Evolutionary conservation across 2,329 filamentous ascomycete species (phyloP), one percentile per base, ranked within the genome.

Genomic region (Lachnellula hyalina): DNA sequence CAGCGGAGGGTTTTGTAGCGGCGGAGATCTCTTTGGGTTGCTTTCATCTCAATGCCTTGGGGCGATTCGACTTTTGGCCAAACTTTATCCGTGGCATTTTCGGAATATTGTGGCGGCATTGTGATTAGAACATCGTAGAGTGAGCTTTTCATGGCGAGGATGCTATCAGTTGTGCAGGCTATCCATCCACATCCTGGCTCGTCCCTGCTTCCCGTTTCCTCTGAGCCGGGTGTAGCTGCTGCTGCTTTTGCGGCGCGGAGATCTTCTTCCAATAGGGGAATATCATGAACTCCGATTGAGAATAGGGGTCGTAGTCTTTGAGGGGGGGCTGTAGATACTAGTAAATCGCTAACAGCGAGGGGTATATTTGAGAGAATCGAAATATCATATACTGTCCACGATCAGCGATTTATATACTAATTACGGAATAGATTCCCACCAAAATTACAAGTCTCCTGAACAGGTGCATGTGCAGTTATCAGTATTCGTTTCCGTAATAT

Each of bases 111-210:
- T 1, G 84, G 79, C 0, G 91, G 90, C 67, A 97, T 81, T 52
- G 89, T 90, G 57, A 97, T 86, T 40, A 96, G 80, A 64, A 96
- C 79, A 68, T 99, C 94, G 77, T 91, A 97, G 2, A 99, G 81
- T 2, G 87, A 82, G 49, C 85, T 82, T 74, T 97, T 97, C 71
- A 90, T 87, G 47, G 84, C 85, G 14, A 99, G 79, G 55, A 99
- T 94, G 67, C 89, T 93, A 73, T 99, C 94, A 1, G 93, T 97
- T 3, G 93, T 96, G 71, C 92, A 96, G 12, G 93, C 94, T 56
- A 96, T 86, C 91, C 92, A 99, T 40, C 91, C 89, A 14, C 79
- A 73, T 34, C 78, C 78, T 23, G 73, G 68, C 42, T 82, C 77
- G 23, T 77, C 78, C 36, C 73, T 71, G 15, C 68, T 42, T 68